Conservation (phyloP, 495 filamentous ascomycete species). For the Sphaerosporella brunnea region DNA sequence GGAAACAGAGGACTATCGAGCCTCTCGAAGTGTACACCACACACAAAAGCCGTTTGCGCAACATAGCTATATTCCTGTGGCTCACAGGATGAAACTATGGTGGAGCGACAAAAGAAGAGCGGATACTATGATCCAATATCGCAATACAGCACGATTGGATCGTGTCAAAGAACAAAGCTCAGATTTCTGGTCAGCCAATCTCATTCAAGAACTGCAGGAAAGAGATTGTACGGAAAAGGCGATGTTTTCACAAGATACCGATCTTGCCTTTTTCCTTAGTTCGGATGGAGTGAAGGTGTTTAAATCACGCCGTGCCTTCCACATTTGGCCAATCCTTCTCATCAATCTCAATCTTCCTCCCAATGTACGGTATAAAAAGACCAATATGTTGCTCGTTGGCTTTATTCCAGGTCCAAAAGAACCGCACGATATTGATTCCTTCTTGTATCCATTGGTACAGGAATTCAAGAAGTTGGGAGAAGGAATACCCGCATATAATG, state of each 20-base stretch:
- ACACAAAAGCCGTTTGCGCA: too few relatives aligned
- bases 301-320: neutral
- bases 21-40: too few relatives aligned
- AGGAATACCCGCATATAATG: neutral
- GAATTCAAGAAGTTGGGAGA: slow-evolving; percentile 6
- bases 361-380: neutral
- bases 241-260: neutral
- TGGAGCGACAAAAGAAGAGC: too few relatives aligned
- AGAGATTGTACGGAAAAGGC: too few relatives aligned
- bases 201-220: too few relatives aligned
- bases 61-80: too few relatives aligned
- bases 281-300: neutral
- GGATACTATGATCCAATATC: too few relatives aligned
- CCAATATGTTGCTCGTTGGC: slow-evolving; percentile 2
- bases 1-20: too few relatives aligned
- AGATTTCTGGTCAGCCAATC: too few relatives aligned
- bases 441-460: slow-evolving; percentile 7
- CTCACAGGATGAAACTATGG: too few relatives aligned
- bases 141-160: too few relatives aligned
- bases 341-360: slow-evolving; percentile 8
- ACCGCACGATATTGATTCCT: slow-evolving; percentile 6
- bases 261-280: neutral
- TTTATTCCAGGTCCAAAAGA: slow-evolving; percentile 10
- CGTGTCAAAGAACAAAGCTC: too few relatives aligned
- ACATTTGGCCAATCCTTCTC: neutral